Evolutionary conservation across 2,329 filamentous ascomycete genomes (phyloP).

Genomic region (Phialophora macrospora): DNA sequence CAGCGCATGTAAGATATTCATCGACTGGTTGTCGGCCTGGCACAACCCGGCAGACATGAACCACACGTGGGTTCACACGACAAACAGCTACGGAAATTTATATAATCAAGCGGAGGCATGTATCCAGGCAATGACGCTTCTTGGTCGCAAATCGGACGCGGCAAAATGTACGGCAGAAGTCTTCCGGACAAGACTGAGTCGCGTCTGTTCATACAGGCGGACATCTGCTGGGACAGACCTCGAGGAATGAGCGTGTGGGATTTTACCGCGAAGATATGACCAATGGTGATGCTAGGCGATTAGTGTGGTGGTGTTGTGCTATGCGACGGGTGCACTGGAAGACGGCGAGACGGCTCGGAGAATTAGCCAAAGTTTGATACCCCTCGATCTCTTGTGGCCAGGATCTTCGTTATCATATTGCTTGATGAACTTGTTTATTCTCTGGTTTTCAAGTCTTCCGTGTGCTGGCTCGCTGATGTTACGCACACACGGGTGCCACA

Average conservation of each 20-base stretch:
- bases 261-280: neutral
- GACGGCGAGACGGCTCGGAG: neutral
- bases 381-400: neutral
- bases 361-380: neutral
- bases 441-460: neutral
- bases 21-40: conserved; percentile 27
- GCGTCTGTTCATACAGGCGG: conserved; percentile 8
- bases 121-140: conserved; percentile 31
- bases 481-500: neutral
- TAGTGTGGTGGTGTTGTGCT: neutral
- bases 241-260: neutral
- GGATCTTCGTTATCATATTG: neutral
- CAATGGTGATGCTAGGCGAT: neutral
- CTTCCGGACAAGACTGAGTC: conserved; percentile 22
- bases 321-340: neutral
- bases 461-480: neutral
- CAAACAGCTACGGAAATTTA: conserved; percentile 23
- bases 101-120: conserved; percentile 25
- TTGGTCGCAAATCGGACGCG: conserved; percentile 32
- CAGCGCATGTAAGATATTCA: conserved; percentile 29
- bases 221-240: neutral
- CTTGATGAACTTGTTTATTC: conserved; percentile 1
- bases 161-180: conserved; percentile 29
- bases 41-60: conserved; percentile 15
- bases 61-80: conserved; percentile 21